These are phyloP conservation scores for Phytophthora tentaculata DNA, from an alignment of 352 stramenopile genomes.

Conservation along the genomic window DNA sequence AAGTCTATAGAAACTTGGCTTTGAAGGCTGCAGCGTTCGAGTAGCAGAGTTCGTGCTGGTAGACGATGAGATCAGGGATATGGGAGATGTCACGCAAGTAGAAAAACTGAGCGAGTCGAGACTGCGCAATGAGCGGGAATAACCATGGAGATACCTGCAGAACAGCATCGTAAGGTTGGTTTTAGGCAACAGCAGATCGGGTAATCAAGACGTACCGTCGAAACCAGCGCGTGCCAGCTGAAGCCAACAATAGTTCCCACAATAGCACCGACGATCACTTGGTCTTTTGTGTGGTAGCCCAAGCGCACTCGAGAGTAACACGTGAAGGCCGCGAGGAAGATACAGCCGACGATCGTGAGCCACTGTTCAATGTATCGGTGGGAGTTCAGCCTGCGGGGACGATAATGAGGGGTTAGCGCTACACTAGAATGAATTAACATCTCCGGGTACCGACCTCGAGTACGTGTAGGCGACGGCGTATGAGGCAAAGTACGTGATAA, in stretches of 20 bases:
- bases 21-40: slow-evolving; percentile 13
- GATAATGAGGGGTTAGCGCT: slow-evolving; percentile 2
- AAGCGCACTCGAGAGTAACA: slow-evolving; percentile 74
- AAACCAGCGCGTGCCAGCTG: slow-evolving; percentile 25
- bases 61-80: slow-evolving; percentile 82
- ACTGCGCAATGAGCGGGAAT: slow-evolving; percentile 59
- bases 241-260: slow-evolving; percentile 45
- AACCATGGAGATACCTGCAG: slow-evolving; percentile 49
- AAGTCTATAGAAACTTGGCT: slow-evolving; percentile 17
- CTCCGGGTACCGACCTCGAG: too few relatives aligned
- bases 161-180: slow-evolving; percentile 8
- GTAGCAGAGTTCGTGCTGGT: slow-evolving; percentile 69
- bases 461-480: slow-evolving; percentile 75
- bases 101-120: slow-evolving; percentile 54
- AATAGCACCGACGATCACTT: slow-evolving; percentile 61
- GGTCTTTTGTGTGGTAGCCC: slow-evolving; percentile 75
- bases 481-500: slow-evolving; percentile 77
- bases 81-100: slow-evolving; percentile 77
- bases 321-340: slow-evolving; percentile 56
- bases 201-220: slow-evolving; percentile 17
- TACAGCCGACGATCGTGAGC: slow-evolving; percentile 57
- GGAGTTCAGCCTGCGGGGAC: slow-evolving; percentile 49
- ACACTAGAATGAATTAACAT: too few relatives aligned
- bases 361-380: slow-evolving; percentile 61
- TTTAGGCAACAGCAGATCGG: not conserved